Conservation (phyloP, 768 basidiomycete genomes). For the Calocybe indica region DNA sequence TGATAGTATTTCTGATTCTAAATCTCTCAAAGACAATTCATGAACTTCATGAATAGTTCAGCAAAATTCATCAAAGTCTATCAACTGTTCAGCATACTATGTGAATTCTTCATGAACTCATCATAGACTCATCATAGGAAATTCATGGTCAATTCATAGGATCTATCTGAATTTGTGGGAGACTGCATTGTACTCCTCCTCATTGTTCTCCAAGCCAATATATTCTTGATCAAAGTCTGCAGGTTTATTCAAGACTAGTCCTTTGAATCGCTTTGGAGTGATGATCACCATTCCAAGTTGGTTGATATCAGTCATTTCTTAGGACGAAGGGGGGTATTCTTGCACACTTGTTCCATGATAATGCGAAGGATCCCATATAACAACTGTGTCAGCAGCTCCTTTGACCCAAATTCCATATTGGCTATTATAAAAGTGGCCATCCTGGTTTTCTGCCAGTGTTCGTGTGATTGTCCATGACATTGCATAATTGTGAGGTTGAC, state of each 20-base stretch:
- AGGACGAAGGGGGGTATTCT: slow-evolving; percentile 4
- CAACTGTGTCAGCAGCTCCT: slow-evolving; percentile 5
- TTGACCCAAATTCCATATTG: slow-evolving; percentile 8
- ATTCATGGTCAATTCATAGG: no score
- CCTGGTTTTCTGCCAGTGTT: neutral
- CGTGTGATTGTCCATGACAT: slow-evolving; percentile 7
- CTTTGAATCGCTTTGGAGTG: slow-evolving; percentile 1
- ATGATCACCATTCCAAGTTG: slow-evolving; percentile 8
- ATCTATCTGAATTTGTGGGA: no score
- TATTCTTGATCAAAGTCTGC: slow-evolving; percentile 9
- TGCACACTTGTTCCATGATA: slow-evolving; percentile 13
- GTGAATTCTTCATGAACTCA: no score
- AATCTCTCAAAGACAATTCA: no score
- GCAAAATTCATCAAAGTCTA: no score
- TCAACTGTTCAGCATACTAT: no score
- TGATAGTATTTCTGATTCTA: no score
- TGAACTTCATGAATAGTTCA: no score
- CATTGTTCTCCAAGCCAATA: neutral
- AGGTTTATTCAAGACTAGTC: no score
- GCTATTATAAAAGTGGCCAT: slow-evolving; percentile 10
- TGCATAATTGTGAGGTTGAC: slow-evolving; percentile 10
- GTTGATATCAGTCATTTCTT: neutral
- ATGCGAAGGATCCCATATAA: slow-evolving; percentile 10
- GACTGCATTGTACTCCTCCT: no score
- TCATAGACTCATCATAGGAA: no score